Evolutionary conservation across 208 protist genomes (phyloP).

Genomic region (Acanthamoeba royreba): DNA sequence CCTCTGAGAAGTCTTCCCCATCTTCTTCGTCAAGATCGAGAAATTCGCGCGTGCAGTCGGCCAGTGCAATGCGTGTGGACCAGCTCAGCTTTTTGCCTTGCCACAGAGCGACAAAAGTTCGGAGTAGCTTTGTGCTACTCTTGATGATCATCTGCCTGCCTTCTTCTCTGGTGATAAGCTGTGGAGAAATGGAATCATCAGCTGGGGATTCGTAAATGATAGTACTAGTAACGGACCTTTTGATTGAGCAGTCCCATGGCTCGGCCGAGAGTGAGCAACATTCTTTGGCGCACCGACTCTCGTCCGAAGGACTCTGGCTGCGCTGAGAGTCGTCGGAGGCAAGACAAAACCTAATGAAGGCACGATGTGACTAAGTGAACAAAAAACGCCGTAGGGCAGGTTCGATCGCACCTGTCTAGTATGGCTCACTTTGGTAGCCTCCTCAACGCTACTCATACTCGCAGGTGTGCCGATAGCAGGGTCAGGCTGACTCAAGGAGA

Average conservation of each 20-base stretch:
- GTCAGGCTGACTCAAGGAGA: no score
- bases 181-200: no score
- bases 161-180: not conserved
- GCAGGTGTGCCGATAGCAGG: no score
- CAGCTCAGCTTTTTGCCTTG: not conserved
- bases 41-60: not conserved
- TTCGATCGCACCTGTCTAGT: no score
- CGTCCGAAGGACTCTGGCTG: not conserved
- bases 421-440: no score
- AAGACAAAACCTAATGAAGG: not conserved
- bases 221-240: not conserved
- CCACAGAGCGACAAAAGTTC: not conserved
- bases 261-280: not conserved
- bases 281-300: not conserved
- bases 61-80: not conserved
- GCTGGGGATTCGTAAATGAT: not conserved
- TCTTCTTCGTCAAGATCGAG: not conserved
- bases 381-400: no score
- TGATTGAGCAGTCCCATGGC: not conserved
- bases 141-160: not conserved
- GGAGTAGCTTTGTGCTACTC: not conserved
- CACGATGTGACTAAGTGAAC: no score
- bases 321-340: not conserved
- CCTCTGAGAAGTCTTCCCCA: not conserved
- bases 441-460: no score